Base-by-base conservation (phyloP, 345 rosid genomes). In the Populus alba region DNA sequence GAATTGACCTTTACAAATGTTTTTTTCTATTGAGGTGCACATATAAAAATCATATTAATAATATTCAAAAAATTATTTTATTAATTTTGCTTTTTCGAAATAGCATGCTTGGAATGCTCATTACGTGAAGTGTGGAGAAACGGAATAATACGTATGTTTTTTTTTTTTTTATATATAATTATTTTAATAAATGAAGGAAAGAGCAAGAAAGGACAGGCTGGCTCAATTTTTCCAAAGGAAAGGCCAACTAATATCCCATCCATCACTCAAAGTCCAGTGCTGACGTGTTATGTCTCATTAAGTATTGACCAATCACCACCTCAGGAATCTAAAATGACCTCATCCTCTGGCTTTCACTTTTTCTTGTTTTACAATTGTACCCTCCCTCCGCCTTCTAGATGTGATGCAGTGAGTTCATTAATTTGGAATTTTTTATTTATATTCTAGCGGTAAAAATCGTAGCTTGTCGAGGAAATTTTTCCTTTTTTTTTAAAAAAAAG, bases 301-400 rank as follows among this genome's bases (percentile, higher is more conserved):
- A 51, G 33, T 62, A 17, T 79, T 76, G 87, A 79, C 83, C 62
- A 49, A 59, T 73, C 83, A 73, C 85, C 68, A 41, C 61, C 75
- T 1, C 45, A 66, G 65, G 78, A 33, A 45, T 70, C 49, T 9
- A 6, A n/a, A 1, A 25, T 66, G 15, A 57, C 74, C 20, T 20
- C 66, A 20, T 4, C 45, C 18, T 59, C 33, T 8, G 39, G 66
- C 51, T 35, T 5, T 1, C 29, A 20, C 67, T 57, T 74, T 68
- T 29, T 47, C 22, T 4, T 35, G 7, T 39, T 29, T 71, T n/a
- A 55, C 75, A 15, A 15, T 11, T 75, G 35, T 77, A 62, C 53
- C 63, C 51, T 71, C 35, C 68, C 51, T 62, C 47, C 74, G 22
- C 33, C 15, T 15, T 2, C 68, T 31, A 4, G 22, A 2, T 17